Evolutionary conservation across 108 stramenopile species (phyloP), one percentile per base, ranked within the genome.

Genomic region (Licmophora abbreviata): DNA sequence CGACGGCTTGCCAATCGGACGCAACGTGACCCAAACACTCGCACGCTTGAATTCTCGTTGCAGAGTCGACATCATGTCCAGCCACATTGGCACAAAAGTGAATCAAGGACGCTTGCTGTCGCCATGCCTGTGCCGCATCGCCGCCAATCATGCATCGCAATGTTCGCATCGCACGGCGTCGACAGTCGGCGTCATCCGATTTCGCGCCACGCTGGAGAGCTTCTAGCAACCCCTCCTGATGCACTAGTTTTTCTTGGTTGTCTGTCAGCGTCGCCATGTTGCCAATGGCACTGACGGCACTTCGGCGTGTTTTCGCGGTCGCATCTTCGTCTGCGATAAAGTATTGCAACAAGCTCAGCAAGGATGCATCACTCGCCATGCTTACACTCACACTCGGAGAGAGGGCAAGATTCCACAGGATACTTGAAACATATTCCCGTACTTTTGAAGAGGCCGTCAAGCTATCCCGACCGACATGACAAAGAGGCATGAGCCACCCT

Each of bases 331-430:
- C 29, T 48, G 47, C 24, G 10, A 27, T 26, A 26, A 48, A 21
- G 7, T 40, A 40, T 5, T 4, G 15, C 20, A 3, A 40, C 15
- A 40, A 40, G 15, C 15, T 40, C 38, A 40, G n/a, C n/a, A 40
- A 40, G 15, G 38, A 40, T 40, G 38, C 38, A 40, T n/a, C n/a
- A n/a, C n/a, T n/a, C n/a, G n/a, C n/a, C 38, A 40, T 40, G 15
- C 5, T 15, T 18, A 18, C 15, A 40, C 38, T 40, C 20, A 20
- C 38, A 18, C 20, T 5, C 3, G 18, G 15, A 22, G 59, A 58
- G 7, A 69, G 29, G 0, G 36, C 63, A 20, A 71, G 45, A 56
- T 71, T 71, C 69, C 69, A 71, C 36, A 64, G 54, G 7, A 83
- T 62, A 22, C 72, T 68, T 6, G 77, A 76, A 17, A 66, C 40